Percentiles rank a stretch among this genome's conserved stretches.
These are phyloP conservation scores for Magnolia sinica DNA, from an alignment of 164 flowering plant species.

Conservation along the genomic window DNA sequence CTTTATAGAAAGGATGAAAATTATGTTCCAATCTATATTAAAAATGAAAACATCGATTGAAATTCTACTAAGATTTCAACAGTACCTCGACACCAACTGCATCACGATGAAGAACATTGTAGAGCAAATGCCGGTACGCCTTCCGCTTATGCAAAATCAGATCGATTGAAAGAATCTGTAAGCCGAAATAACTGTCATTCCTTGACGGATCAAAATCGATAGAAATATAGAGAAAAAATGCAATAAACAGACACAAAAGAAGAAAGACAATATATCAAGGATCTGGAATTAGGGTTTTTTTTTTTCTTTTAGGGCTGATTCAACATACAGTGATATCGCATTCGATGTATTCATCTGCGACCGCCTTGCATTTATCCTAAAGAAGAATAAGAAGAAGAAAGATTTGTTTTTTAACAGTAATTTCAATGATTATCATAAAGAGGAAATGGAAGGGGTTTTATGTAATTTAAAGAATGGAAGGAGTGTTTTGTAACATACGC, in stretches of 20 bases:
- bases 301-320: not conserved
- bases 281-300: not conserved
- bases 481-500: constrained; percentile 37
- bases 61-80: not conserved
- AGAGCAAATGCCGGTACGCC: constrained; percentile 76
- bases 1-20: not conserved
- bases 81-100: constrained; percentile 45
- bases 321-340: constrained; percentile 66
- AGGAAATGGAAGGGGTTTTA: not conserved
- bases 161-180: constrained; percentile 72
- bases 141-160: constrained; percentile 81
- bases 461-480: not conserved
- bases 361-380: constrained; percentile 68
- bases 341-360: constrained; percentile 91
- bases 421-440: not conserved
- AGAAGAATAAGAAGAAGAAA: not conserved
- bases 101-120: constrained; percentile 40
- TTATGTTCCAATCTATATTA: not conserved
- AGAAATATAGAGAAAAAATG: not conserved
- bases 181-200: not conserved
- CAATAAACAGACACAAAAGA: not conserved
- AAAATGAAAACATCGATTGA: not conserved
- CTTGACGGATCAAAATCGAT: too few relatives aligned
- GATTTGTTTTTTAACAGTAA: not conserved
- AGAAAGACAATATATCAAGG: not conserved